Evolutionary conservation across 176 grass and related monocot species (phyloP).

Genomic region (Hyparrhenia diplandra): DNA sequence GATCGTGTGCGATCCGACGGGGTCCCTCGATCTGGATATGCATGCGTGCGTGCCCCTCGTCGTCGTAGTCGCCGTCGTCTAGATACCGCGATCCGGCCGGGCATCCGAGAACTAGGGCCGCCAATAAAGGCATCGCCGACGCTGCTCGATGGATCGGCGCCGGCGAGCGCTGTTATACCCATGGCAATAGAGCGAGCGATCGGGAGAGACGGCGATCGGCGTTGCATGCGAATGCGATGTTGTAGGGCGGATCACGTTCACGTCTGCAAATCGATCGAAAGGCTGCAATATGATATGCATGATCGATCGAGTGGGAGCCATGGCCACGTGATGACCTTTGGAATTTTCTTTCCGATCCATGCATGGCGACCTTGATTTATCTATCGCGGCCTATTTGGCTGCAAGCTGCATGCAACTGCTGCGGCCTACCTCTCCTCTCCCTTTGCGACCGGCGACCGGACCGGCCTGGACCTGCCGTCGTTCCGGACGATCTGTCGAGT

Average conservation of each 20-base stretch:
- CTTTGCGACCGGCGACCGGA: too few species aligned
- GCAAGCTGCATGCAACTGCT: not conserved
- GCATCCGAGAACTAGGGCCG: too few species aligned
- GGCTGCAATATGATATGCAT: not conserved
- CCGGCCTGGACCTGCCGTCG: not conserved
- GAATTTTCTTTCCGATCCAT: not conserved
- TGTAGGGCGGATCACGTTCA: too few species aligned
- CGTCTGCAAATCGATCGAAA: too few species aligned
- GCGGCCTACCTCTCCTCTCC: not conserved
- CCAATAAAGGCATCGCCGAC: too few species aligned
- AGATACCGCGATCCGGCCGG: not conserved
- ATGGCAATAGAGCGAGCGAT: too few species aligned
- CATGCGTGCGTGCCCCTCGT: not conserved
- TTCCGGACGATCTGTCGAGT: constrained; percentile 11
- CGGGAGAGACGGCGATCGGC: too few species aligned
- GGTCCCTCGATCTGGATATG: not conserved
- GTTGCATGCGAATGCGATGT: too few species aligned
- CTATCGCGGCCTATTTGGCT: not conserved
- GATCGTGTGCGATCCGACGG: not conserved
- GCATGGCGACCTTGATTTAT: not conserved
- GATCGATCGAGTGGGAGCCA: not conserved
- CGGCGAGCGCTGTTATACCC: too few species aligned
- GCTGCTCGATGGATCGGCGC: too few species aligned
- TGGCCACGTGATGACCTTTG: constrained; percentile 16
- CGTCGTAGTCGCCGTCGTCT: not conserved